Evolutionary conservation across 352 stramenopile genomes (phyloP), one percentile per base, ranked within the genome.

Genomic region (Globisporangium solare): DNA sequence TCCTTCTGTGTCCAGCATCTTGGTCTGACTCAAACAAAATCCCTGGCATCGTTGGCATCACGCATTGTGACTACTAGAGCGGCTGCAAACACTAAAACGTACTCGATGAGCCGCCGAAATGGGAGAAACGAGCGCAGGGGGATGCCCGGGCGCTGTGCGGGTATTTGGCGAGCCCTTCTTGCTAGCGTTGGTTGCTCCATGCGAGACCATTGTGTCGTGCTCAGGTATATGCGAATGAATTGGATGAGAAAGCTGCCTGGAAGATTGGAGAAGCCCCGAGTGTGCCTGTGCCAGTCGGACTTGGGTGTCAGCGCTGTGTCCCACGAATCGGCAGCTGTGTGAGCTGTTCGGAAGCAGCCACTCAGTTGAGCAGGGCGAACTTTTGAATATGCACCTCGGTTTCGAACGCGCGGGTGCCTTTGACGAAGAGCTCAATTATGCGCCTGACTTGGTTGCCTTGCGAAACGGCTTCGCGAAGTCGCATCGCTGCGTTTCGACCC

Each of bases 1-100:
- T 14, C 66, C 66, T 43, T 79, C 68, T 12, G n/a, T 56, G 0
- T 68, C 70, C 18, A 67, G 41, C 60, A 83, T 78, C 24, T 71
- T 64, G 51, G 64, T 76, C 73, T 79, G 27, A 27, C 24, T 5
- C 24, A 27, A 27, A 27, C 24, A 27, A 27, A 27, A 27, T 27
- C 24, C 24, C 24, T 27, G 24, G 2, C 24, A 27, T 27, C 46
- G 17, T 32, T 42, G 7, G 8, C 27, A 43, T 17, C 10, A 54
- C 48, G 11, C 48, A 27, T 5, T 27, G 2, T 27, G 24, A 14
- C 46, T 17, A 14, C n/a, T n/a, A 10, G 3, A 1, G 46, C 17
- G 0, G 43, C 6, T 27, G 4, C 6, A 31, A 54, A 31, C 7
- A 14, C n/a, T 15, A 42, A 3, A 35, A 66, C 54, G 14, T 48